Percentiles rank a stretch among this genome's conserved stretches.
Conservation (phyloP, 768 basidiomycete species). For the Tulasnella sp. region DNA sequence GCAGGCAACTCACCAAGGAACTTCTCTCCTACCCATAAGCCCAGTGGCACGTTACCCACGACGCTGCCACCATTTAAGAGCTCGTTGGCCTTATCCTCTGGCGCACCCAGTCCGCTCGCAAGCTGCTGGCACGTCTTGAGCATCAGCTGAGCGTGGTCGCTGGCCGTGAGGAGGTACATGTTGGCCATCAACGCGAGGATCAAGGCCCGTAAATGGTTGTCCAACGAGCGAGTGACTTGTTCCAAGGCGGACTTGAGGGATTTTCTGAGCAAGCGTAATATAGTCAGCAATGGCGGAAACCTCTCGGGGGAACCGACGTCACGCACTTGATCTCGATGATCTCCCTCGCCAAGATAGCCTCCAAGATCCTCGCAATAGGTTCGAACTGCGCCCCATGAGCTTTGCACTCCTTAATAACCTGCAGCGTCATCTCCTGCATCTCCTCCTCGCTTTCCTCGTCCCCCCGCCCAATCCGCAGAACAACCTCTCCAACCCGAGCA, state of each 20-base stretch:
- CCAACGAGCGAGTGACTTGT: constrained; percentile 49
- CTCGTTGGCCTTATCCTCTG: constrained; percentile 19
- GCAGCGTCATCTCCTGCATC: constrained; percentile 26
- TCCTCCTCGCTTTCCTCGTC: constrained; percentile 1
- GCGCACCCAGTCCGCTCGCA: constrained; percentile 59
- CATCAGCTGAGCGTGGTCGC: constrained; percentile 59
- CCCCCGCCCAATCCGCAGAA: constrained; percentile 40
- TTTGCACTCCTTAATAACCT: constrained; percentile 41
- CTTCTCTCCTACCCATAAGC: constrained; percentile 67
- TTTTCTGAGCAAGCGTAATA: constrained; percentile 35
- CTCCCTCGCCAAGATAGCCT: constrained; percentile 34
- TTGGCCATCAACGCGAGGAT: constrained; percentile 59
- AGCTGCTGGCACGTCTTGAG: constrained; percentile 60
- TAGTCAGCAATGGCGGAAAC: constrained; percentile 17
- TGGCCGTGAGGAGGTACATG: constrained; percentile 63
- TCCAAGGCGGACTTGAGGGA: constrained; percentile 54
- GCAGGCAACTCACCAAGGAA: constrained; percentile 45
- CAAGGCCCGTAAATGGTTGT: constrained; percentile 66
- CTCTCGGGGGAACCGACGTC: background rate
- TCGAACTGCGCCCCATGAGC: constrained; percentile 29
- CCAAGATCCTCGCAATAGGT: constrained; percentile 19
- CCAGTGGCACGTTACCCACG: constrained; percentile 54
- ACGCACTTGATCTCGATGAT: constrained; percentile 53
- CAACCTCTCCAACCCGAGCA: constrained; percentile 47
- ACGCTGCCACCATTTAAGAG: constrained; percentile 1